Conservation (phyloP, 179 eudicot genomes). For the Amaranthus tricolor region DNA sequence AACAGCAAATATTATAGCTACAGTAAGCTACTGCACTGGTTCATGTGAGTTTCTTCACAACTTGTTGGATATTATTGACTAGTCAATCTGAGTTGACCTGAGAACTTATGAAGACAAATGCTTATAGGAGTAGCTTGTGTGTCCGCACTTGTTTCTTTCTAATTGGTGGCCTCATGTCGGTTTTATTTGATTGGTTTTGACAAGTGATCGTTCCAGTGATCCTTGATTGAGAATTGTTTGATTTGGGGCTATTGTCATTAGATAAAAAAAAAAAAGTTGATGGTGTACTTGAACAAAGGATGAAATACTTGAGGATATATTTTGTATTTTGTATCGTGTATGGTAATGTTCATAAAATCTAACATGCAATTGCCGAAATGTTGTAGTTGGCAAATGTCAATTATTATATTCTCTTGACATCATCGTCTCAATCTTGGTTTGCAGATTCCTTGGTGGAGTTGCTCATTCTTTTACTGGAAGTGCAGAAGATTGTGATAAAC, state of each 20-base stretch:
- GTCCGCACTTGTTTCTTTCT: not conserved
- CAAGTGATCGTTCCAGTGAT: not conserved
- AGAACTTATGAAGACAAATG: no score
- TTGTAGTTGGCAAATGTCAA: not conserved
- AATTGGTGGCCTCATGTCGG: not conserved
- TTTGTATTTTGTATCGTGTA: not conserved
- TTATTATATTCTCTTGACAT: conserved; percentile 4
- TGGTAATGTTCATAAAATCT: not conserved
- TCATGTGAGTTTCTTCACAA: not conserved
- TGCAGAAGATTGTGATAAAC: conserved; percentile 80
- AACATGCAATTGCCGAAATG: not conserved
- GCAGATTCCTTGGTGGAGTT: conserved; percentile 80
- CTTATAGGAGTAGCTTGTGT: not conserved
- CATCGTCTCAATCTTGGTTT: conserved; percentile 12
- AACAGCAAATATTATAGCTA: conserved; percentile 1
- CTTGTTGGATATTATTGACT: not conserved
- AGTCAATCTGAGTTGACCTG: not conserved
- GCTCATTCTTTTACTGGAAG: conserved; percentile 94
- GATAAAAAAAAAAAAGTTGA: not conserved
- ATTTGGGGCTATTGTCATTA: not conserved
- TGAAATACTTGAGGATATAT: not conserved
- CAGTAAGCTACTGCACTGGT: not conserved
- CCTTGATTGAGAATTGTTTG: not conserved
- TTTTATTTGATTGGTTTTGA: not conserved
- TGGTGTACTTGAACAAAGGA: not conserved